Percentiles rank a stretch among this genome's conserved stretches.
These are phyloP conservation scores for Lactuca saligna DNA, from an alignment of 129 eudicot genomes.

Conservation along the genomic window DNA sequence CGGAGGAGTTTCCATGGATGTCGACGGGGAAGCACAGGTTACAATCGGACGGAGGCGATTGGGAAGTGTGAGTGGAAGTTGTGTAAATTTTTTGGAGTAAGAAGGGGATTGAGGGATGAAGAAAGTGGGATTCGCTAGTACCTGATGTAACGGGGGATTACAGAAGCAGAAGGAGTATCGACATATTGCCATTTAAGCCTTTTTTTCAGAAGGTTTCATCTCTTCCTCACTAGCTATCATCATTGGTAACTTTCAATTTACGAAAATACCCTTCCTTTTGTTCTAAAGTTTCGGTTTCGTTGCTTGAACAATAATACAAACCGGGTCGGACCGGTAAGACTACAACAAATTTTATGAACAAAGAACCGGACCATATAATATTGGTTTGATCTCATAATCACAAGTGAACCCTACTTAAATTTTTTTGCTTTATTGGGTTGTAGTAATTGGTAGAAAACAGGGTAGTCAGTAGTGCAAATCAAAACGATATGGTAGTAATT, in stretches of 20 bases:
- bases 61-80: slow-evolving; percentile 21
- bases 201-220: background rate
- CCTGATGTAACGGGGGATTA: slow-evolving; percentile 22
- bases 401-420: no score
- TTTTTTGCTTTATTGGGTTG: no score
- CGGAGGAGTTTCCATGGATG: slow-evolving; percentile 82
- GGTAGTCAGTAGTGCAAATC: no score
- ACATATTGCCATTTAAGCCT: slow-evolving; percentile 43
- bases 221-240: background rate
- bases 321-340: background rate
- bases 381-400: no score
- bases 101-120: slow-evolving; percentile 29
- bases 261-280: background rate
- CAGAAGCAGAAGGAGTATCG: slow-evolving; percentile 32
- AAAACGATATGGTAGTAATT: no score
- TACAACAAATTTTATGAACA: no score
- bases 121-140: slow-evolving; percentile 2
- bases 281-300: background rate
- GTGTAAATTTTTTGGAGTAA: slow-evolving; percentile 28
- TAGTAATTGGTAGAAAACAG: no score
- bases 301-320: no score
- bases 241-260: background rate
- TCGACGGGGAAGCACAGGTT: slow-evolving; percentile 29
- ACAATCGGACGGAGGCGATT: slow-evolving; percentile 21
- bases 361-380: no score